Base-by-base conservation (phyloP, 1,284 basidiomycete species). In the Psilocybe mexicana region DNA sequence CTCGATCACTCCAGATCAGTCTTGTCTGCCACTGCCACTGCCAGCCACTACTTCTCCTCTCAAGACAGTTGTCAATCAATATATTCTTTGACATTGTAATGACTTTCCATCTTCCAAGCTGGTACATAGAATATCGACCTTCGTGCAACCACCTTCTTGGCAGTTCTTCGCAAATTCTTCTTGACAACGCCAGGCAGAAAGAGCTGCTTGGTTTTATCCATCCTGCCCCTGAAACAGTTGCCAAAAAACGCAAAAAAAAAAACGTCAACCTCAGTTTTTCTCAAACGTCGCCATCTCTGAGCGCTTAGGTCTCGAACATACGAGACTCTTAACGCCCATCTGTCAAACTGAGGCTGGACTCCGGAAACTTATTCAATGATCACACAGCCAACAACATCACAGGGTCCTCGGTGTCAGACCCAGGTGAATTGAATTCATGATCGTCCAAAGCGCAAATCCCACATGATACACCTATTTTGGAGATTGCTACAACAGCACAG, bases 1-100 rank as follows among this genome's bases (percentile, higher is more conserved):
- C 49, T 51, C 49, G 49, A 51, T 51, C 49, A 51, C 35, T 48
- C 46, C 23, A 48, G 46, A 48, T 33, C 49, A 25, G 8, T 23
- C 5, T 24, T 50, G n/a, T 44, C 24, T 7, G 8, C 24, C 24
- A 12, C 23, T 6, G 7, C n/a, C 42, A 12, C 23, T 51, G 35
- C 40, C 49, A 40, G 49, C 40, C 49, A 40, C 49, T 12, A 6
- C 38, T 14, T 12, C 11, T 6, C 11, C 30, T 33, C 30, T 33
- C 30, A 33, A 8, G 30, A 0, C 4, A 33, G 30, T 33, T 33
- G 8, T 33, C 30, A 6, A 8, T 8, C 8, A 8, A 6, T 33
- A 8, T 33, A 33, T 8, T 33, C 30, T 33, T 33, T 4, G 18
- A 18, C 18, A 18, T 18, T 18, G 18, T 18, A 18, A 18, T 18